Evolutionary conservation across 768 basidiomycete genomes (phyloP), one percentile per base, ranked within the genome.

Genomic region (Strobilomyces echinocephalus): DNA sequence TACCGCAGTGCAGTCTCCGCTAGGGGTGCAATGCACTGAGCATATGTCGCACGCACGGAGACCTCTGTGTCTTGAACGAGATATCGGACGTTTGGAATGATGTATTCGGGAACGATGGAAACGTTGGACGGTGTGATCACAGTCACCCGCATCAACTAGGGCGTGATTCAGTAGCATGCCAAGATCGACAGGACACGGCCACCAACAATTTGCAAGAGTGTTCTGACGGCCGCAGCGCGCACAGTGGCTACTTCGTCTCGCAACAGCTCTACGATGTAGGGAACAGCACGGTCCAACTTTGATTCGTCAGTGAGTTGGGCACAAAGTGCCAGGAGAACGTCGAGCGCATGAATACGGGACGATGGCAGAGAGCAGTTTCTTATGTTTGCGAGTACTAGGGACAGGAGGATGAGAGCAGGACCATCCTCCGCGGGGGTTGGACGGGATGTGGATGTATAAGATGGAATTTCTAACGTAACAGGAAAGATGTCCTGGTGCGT

Each of bases 41-140:
- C 97, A 63, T 88, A 85, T 70, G 88, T 74, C 70, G 82, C 70
- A 70, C 97, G 77, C 4, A 88, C 85, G n/a, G 85, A 86, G 0
- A 92, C 79, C 59, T 97, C 94, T 1, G 85, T 75, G 64, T 98
- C 97, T 46, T 83, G 79, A 0, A 88, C 81, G 8, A 99, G 77
- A 56, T 91, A 84, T 34, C 82, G 81, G 62, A 92, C 81, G 63
- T 97, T 91, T 1, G 94, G 95, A 28, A 98, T 83, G 60, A 98
- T 88, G 67, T 97, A 99, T 69, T 97, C 95, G 0, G 94, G 90
- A 63, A 98, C 88, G 24, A 97, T 89, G 8, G 90, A 64, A 66
- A 75, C 75, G 46, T 81, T 81, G 0, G 78, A 78, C 7, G 79
- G 79, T 4, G 81, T 80, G 49, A 91, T 89, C 8, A 85, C 84